Conservation (phyloP, 306 rosid genomes). For the Abrus precatorius region DNA sequence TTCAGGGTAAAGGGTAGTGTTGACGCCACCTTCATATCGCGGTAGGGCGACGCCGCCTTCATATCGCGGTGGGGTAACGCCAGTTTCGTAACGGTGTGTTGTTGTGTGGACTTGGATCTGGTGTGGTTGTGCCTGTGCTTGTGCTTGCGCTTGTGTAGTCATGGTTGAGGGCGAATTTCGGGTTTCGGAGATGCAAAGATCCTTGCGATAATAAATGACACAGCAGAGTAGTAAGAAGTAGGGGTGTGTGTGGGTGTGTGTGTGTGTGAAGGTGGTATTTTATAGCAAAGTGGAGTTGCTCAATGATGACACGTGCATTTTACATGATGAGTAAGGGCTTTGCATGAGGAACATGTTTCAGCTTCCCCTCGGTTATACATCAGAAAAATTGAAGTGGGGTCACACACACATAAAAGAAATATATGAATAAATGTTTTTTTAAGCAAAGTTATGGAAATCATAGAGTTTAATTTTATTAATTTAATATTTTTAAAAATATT, state of each 20-base stretch:
- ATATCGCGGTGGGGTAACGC: conserved; percentile 44
- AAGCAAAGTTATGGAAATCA: too few relatives aligned
- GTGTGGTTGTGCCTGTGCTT: conserved; percentile 43
- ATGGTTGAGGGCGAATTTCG: conserved; percentile 42
- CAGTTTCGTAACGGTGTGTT: conserved; percentile 43
- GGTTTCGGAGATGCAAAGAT: too few relatives aligned
- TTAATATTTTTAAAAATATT: too few relatives aligned
- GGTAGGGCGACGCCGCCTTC: conserved; percentile 14
- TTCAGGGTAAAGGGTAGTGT: background rate
- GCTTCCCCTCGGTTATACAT: background rate
- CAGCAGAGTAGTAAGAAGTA: background rate
- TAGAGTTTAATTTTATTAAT: too few relatives aligned
- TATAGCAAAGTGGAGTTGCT: conserved; percentile 48
- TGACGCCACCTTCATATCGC: background rate
- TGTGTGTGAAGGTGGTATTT: conserved; percentile 25
- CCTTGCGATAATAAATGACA: conserved; percentile 43
- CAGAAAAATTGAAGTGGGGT: too few relatives aligned
- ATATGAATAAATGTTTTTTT: too few relatives aligned
- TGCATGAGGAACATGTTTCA: conserved; percentile 96
- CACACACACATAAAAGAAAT: too few relatives aligned
- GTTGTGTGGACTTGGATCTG: conserved; percentile 72
- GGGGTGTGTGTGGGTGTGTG: background rate
- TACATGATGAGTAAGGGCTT: conserved; percentile 69
- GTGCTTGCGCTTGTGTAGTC: conserved; percentile 34
- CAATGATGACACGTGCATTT: conserved; percentile 70